phyloP scores from a whole-genome alignment of 305 asterid species.

The Rubia occidens region DNA sequence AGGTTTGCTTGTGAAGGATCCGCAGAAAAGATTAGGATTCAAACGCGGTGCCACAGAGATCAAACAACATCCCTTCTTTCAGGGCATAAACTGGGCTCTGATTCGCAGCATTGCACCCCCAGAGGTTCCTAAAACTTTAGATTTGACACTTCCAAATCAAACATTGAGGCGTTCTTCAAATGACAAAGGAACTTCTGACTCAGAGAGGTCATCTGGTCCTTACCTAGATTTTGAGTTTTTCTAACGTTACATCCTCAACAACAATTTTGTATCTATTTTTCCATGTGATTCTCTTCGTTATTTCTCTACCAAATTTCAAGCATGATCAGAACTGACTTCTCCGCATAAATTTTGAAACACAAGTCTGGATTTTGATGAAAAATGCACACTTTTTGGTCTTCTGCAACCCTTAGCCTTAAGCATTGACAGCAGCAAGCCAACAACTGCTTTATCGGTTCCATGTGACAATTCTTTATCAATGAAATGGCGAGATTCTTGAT shows the following conservation, averaged over 20 bases:
- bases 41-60: conserved; percentile 83
- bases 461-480: neutral
- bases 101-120: no score
- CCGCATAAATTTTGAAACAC: neutral
- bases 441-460: neutral
- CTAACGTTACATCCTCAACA: conserved; percentile 16
- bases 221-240: conserved; percentile 84
- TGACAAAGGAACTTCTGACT: conserved; percentile 41
- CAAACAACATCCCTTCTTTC: conserved; percentile 22
- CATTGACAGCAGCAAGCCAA: neutral
- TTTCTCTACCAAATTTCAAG: neutral
- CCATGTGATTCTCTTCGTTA: conserved; percentile 18
- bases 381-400: neutral
- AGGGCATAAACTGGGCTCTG: no score
- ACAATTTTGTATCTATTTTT: conserved; percentile 24
- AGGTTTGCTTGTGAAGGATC: conserved; percentile 75
- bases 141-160: conserved; percentile 45
- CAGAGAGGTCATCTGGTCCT: conserved; percentile 66
- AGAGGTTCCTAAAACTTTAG: conserved; percentile 61
- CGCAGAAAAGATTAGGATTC: conserved; percentile 70
- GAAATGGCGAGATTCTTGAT: conserved; percentile 9
- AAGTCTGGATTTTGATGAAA: neutral
- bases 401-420: neutral
- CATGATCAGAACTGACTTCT: no score
- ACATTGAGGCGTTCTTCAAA: conserved; percentile 34